Evolutionary conservation across 495 filamentous ascomycete species (phyloP).

Genomic region (Aspergillus egyptiacus): DNA sequence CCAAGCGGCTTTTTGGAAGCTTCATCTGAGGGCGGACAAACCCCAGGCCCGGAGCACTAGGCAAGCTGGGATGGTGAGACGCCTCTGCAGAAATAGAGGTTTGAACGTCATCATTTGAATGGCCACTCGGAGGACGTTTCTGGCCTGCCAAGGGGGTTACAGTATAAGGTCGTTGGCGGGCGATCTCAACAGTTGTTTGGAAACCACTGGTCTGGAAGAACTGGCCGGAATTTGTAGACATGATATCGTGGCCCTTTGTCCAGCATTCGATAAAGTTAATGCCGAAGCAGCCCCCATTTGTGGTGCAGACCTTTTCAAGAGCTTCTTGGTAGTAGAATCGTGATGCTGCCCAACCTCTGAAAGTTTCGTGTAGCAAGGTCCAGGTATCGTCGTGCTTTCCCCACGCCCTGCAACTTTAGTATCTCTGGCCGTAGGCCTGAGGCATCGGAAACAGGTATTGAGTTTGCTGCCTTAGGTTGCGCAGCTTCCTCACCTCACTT

Average conservation of each 20-base stretch:
- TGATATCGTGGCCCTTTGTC: conserved; percentile 13
- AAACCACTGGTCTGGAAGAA: conserved; percentile 37
- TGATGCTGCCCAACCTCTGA: too few relatives aligned
- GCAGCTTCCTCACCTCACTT: too few relatives aligned
- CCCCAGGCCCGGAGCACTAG: conserved; percentile 6
- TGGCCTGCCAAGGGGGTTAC: conserved; percentile 37
- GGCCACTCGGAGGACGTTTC: conserved; percentile 31
- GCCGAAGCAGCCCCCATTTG: not conserved
- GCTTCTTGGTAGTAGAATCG: too few relatives aligned
- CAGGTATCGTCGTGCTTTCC: not conserved
- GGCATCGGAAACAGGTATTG: too few relatives aligned
- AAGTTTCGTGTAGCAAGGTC: too few relatives aligned
- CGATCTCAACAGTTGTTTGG: conserved; percentile 44
- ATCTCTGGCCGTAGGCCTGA: too few relatives aligned
- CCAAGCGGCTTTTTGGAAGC: conserved; percentile 27
- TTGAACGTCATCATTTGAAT: conserved; percentile 9
- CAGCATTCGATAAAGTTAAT: not conserved
- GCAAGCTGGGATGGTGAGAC: conserved; percentile 7
- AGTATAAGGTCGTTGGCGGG: conserved; percentile 33
- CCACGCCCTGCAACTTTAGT: not conserved
- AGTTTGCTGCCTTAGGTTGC: too few relatives aligned
- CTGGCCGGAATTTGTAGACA: conserved; percentile 25
- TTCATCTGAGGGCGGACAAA: conserved; percentile 19
- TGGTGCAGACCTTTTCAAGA: not conserved
- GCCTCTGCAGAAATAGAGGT: conserved; percentile 1